Conservation (phyloP, 441 rosid species). For the Capsella rubella region DNA sequence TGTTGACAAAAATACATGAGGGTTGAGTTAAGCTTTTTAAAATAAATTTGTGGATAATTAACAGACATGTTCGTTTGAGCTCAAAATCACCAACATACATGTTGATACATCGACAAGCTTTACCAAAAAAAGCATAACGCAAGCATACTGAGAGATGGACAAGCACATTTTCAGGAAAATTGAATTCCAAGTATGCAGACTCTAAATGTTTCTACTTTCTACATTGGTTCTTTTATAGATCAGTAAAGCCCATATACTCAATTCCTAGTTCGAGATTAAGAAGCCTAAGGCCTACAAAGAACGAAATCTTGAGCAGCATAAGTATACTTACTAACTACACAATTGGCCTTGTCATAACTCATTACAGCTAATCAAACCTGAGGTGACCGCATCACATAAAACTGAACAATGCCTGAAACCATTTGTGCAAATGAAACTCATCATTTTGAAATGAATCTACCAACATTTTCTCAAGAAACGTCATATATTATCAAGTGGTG, state of each 20-base stretch:
- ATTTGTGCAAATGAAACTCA: background rate
- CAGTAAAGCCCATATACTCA: background rate
- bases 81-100: background rate
- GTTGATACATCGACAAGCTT: slow-evolving; percentile 2
- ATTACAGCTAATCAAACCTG: slow-evolving; percentile 4
- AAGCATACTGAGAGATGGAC: background rate
- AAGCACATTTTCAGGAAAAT: background rate
- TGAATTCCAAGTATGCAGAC: background rate
- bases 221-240: background rate
- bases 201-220: background rate
- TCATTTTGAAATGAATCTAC: background rate
- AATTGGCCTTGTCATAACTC: background rate
- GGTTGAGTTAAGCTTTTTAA: background rate
- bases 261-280: background rate
- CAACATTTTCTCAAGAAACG: background rate
- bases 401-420: background rate
- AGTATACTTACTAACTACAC: background rate
- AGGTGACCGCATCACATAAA: slow-evolving; percentile 7
- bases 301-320: background rate
- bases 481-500: background rate
- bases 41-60: background rate
- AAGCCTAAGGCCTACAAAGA: background rate
- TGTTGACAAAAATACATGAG: background rate
- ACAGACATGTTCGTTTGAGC: background rate
- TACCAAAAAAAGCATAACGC: background rate